Base-by-base conservation (phyloP, 805 yeast genomes). In the Sugiyamaella mastotermitis region DNA sequence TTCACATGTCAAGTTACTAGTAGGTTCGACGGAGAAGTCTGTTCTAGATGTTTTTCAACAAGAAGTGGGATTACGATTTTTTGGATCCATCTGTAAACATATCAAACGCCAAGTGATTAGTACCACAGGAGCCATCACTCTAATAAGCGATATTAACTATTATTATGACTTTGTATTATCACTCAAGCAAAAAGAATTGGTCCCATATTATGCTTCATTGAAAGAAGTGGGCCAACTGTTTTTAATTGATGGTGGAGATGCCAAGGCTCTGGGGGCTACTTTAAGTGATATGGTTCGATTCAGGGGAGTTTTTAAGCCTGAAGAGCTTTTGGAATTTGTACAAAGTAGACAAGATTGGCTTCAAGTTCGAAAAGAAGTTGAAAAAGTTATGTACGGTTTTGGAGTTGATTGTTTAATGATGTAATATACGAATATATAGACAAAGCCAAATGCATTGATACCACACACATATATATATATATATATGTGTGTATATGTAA, bases 341-440 rank as follows among this genome's bases (percentile, higher is more conserved):
- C 87, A 83, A 48, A 66, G 94, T 44, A 68, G 98, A 40, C 72
- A 78, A 25, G 98, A 90, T 58, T 90, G 98, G 98, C 62, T 72
- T 0, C 53, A 64, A 25, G 82, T 90, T 19, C 80, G 77, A 48
- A 68, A 71, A 45, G 83, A 82, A 42, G 97, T 90, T 7, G 97
- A 90, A 59, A 85, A 81, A 57, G 88, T 85, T n/a, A 83, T 92
- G 79, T 92, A 87, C 54, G 97, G 98, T 0, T 68, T 90, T 38
- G 87, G 65, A 5, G 82, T 77, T 19, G 96, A 87, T 52, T 88
- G 96, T 64, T 48, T 57, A 0, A 64, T 85, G 18, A 27, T 27
- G 30, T 27, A 27, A 27, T 27, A 23, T 23, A 23, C n/a, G 11
- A 10, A n/a, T n/a, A 10, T n/a, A 23, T n/a, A 10, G 11, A 23